Base-by-base conservation (phyloP, 192 early-diverging fungal species). In the Phycomyces nitens region DNA sequence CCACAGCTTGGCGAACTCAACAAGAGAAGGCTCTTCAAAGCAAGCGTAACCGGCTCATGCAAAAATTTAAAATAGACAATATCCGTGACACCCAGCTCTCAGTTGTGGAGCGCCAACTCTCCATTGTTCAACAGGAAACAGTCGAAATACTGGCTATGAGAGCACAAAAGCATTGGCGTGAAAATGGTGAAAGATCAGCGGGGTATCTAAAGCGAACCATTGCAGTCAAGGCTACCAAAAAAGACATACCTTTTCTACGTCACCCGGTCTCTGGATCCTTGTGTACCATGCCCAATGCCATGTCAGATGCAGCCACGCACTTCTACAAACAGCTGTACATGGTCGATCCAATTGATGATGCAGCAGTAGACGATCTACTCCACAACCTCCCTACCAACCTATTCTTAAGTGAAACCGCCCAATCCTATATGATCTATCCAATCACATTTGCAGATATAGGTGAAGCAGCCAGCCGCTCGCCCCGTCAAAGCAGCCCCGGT, bases 401-500 rank as follows among this genome's bases (percentile, higher is more conserved):
- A 20, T 7, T 41, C 18, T 21, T 47, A 11, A 47, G 22, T 41
- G 49, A 29, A 20, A 23, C 22, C 16, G 5, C 49, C 4, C 16
- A 12, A 22, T 12, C 16, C 21, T n/a, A 5, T 7, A 14, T 54
- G 53, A 21, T 4, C 1, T 3, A 1, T 26, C 29, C 26, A 7
- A 11, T 62, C 15, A 16, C 4, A 34, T 7, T 62, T 3, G 49
- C 51, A n/a, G 26, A 52, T 14, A 34, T 62, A 2, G 0, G 15
- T 3, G 3, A 3, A 4, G 60, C 16, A 39, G 12, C 16, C 10
- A 53, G 29, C 9, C 22, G 49, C 10, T 50, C 44, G 2, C 44
- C 44, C 12, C 2, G 11, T 47, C 44, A 18, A 6, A 47, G 44
- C 18, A 47, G 44, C 4, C 65, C 62, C 10, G 65, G 65, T 3